Evolutionary conservation across 495 filamentous ascomycete species (phyloP).

Genomic region (Aspergillus panamensis): DNA sequence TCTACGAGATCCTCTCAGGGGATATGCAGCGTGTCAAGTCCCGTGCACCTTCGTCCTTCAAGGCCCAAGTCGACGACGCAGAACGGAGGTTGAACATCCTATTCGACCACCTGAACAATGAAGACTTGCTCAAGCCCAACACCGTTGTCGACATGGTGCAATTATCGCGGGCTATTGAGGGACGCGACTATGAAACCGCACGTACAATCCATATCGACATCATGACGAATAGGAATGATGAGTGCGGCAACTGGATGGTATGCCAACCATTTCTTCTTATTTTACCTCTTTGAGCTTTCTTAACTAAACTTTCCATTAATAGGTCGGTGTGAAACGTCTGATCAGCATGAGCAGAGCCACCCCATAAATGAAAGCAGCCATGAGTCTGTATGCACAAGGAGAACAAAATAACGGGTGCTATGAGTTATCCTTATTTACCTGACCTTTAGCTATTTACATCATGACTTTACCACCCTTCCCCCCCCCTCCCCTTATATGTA

Average conservation of each 20-base stretch:
- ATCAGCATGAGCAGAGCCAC: constrained; percentile 89
- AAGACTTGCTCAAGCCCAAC: constrained; percentile 78
- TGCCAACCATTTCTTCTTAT: constrained; percentile 33
- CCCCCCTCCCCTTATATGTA: neutral
- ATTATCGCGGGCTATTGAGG: constrained; percentile 63
- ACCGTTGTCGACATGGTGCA: constrained; percentile 69
- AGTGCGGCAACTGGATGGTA: constrained; percentile 97
- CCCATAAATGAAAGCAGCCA: constrained; percentile 31
- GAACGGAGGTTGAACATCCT: constrained; percentile 87
- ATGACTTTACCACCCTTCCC: neutral
- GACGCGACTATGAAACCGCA: constrained; percentile 73
- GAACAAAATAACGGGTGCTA: neutral
- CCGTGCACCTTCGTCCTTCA: constrained; percentile 76
- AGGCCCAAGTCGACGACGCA: constrained; percentile 83
- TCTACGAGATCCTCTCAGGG: constrained; percentile 74
- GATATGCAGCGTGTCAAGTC: constrained; percentile 87
- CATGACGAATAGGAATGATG: constrained; percentile 73
- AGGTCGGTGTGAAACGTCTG: constrained; percentile 89
- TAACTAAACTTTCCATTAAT: neutral
- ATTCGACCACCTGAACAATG: constrained; percentile 96
- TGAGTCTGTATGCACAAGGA: constrained; percentile 12
- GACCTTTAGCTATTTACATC: neutral
- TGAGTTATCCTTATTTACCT: neutral
- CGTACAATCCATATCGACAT: constrained; percentile 74
- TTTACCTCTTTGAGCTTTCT: neutral